These are phyloP conservation scores for Aspergillus bridgeri DNA, from an alignment of 495 filamentous ascomycete genomes.

Conservation along the genomic window DNA sequence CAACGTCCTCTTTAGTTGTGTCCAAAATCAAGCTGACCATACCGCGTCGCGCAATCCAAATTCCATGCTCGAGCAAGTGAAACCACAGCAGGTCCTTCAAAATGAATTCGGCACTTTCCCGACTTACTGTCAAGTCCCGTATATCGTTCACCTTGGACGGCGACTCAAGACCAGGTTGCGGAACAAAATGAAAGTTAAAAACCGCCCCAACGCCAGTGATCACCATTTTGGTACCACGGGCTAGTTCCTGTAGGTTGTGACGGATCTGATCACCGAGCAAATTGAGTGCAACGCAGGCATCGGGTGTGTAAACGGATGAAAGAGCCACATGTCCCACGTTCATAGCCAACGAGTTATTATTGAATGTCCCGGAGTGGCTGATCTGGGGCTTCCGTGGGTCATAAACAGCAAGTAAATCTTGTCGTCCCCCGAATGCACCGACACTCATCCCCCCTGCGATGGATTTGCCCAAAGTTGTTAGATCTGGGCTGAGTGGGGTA, in stretches of 20 bases:
- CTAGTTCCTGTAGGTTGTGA: slow-evolving; percentile 1
- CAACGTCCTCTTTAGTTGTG: slow-evolving; percentile 36
- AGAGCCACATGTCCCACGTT: slow-evolving; percentile 36
- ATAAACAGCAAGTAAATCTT: slow-evolving; percentile 52
- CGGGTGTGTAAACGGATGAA: slow-evolving; percentile 12
- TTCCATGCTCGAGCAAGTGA: slow-evolving; percentile 45
- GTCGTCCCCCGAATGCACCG: slow-evolving; percentile 59
- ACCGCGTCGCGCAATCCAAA: slow-evolving; percentile 44
- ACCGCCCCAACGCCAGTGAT: slow-evolving; percentile 19
- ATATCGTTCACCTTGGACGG: slow-evolving; percentile 1
- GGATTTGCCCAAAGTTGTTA: slow-evolving; percentile 62
- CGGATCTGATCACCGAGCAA: slow-evolving; percentile 14
- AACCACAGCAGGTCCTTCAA: slow-evolving; percentile 49
- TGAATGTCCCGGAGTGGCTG: slow-evolving; percentile 62
- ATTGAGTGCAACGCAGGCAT: slow-evolving; percentile 19
- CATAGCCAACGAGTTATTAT: slow-evolving; percentile 64
- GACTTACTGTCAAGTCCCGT: not conserved
- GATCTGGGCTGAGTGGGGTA: slow-evolving; percentile 46
- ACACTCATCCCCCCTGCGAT: slow-evolving; percentile 61
- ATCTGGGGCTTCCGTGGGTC: slow-evolving; percentile 40
- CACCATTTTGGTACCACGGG: slow-evolving; percentile 15
- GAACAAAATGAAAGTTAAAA: slow-evolving; percentile 17
- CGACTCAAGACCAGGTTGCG: slow-evolving; percentile 11
- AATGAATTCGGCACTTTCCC: slow-evolving; percentile 9
- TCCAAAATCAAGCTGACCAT: slow-evolving; percentile 41